Percentiles rank a stretch among this genome's conserved stretches.
These are phyloP conservation scores for Lentinula guzmanii DNA, from an alignment of 768 basidiomycete genomes.

Conservation along the genomic window DNA sequence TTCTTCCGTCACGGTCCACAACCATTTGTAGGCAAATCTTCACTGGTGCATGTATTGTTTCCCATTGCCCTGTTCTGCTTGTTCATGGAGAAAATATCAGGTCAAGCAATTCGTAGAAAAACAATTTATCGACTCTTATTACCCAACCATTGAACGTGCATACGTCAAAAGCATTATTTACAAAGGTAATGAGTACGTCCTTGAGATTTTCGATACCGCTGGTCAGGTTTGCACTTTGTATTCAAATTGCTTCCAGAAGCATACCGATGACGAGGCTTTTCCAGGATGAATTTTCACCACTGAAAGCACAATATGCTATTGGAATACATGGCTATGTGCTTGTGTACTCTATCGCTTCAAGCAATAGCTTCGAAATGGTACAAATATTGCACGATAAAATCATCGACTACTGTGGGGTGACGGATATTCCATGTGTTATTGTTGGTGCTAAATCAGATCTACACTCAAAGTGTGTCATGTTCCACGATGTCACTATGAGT, in stretches of 20 bases:
- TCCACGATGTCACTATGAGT: background rate
- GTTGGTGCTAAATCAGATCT: conserved; percentile 93
- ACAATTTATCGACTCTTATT: conserved; percentile 88
- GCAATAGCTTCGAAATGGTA: conserved; percentile 92
- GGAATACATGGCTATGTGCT: conserved; percentile 97
- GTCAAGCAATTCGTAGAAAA: conserved; percentile 86
- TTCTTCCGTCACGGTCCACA: conserved; percentile 8
- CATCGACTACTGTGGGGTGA: conserved; percentile 76
- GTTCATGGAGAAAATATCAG: background rate
- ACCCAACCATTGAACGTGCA: conserved; percentile 91
- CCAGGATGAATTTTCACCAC: conserved; percentile 93
- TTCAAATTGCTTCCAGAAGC: background rate
- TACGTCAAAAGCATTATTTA: conserved; percentile 80
- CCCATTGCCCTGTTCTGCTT: background rate
- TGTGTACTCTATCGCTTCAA: conserved; percentile 89
- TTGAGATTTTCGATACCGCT: conserved; percentile 97
- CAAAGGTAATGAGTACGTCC: conserved; percentile 89
- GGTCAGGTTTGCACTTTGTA: conserved; percentile 66
- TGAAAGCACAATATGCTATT: conserved; percentile 91
- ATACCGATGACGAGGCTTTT: background rate
- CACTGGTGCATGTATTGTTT: conserved; percentile 44
- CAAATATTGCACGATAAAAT: conserved; percentile 93
- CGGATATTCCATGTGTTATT: conserved; percentile 89
- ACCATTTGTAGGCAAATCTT: conserved; percentile 74
- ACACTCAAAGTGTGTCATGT: conserved; percentile 51